Conservation (phyloP, 768 basidiomycete species). For the Hemileccinum impolitum region DNA sequence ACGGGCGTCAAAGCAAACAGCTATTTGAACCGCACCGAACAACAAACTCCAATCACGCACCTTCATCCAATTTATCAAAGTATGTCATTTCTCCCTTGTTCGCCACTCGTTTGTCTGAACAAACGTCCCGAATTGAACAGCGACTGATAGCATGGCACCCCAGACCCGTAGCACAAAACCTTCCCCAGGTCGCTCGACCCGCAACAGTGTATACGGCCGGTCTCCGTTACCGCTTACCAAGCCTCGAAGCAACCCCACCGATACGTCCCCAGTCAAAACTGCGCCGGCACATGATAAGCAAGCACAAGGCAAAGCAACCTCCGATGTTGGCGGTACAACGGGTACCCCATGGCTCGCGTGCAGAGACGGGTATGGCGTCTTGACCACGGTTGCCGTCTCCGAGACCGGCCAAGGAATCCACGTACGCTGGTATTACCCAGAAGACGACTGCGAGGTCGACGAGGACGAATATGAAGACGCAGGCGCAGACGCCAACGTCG, state of each 20-base stretch:
- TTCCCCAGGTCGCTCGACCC: slow-evolving; percentile 17
- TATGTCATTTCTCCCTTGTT: neutral
- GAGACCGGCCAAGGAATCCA: slow-evolving; percentile 21
- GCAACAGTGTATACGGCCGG: slow-evolving; percentile 25
- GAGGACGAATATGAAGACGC: slow-evolving; percentile 9
- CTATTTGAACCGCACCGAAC: slow-evolving; percentile 23
- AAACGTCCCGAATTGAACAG: neutral
- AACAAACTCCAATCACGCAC: neutral
- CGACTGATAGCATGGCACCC: slow-evolving; percentile 21
- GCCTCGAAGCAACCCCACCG: slow-evolving; percentile 4
- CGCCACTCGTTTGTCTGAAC: neutral
- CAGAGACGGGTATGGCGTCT: slow-evolving; percentile 11
- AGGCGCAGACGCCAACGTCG: neutral
- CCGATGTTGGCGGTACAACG: neutral
- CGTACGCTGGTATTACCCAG: slow-evolving; percentile 18
- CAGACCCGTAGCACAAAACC: slow-evolving; percentile 20
- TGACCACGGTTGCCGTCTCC: slow-evolving; percentile 15
- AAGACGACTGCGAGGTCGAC: slow-evolving; percentile 1
- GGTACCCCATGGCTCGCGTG: slow-evolving; percentile 19
- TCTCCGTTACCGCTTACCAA: slow-evolving; percentile 4
- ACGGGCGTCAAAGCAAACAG: slow-evolving; percentile 15
- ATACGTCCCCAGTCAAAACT: neutral
- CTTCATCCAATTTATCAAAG: neutral
- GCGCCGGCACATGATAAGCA: neutral
- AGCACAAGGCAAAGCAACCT: neutral